Base-by-base conservation (phyloP, 2,329 filamentous ascomycete species). In the Ophiosphaerella korrae region DNA sequence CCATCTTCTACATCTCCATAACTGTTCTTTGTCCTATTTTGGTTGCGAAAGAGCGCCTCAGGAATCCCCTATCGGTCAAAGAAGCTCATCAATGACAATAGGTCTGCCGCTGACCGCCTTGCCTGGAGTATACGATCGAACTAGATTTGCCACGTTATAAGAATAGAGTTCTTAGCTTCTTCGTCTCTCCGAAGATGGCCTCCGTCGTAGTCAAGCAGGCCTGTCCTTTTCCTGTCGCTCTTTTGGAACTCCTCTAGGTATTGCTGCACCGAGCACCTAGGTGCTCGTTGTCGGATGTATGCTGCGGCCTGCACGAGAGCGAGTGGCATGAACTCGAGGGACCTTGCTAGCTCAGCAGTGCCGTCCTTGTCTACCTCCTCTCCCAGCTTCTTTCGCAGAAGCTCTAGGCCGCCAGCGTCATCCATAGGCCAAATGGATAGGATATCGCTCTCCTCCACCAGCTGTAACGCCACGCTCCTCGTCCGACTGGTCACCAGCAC, bases 61-160 rank as follows among this genome's bases (percentile, higher is more conserved):
- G 72, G 69, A 23, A 79, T 77, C 8, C 66, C 72, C 75, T 76
- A 4, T n/a, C 31, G 31, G 31, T 33, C 31, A n/a, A 33, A 33
- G 31, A 33, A 33, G 31, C 31, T 33, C 72, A 80, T 79, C 0
- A 79, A 63, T 1, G 74, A 75, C 0, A 80, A 52, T 14, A 79
- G 57, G 14, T 77, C 62, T 7, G 75, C 66, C 5, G 77, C 77
- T 8, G 64, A 29, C 5, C 33, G 48, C 44, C 23, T 40, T 16
- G 11, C 50, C 2, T 59, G 48, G n/a, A 60, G 67, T 38, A 79
- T 74, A 21, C 72, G 60, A 46, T 62, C 39, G 26, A 52, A 52
- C 5, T 38, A 52, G 44, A 52, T 48, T 37, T 68, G 63, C 69
- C 33, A 35, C 66, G 26, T 21, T 43, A 35, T 29, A 29, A 29